A percentile compares a stretch with the other conserved stretches of the same genome.
phyloP scores from a whole-genome alignment of 352 stramenopile species.

The Phytophthora pisi region DNA sequence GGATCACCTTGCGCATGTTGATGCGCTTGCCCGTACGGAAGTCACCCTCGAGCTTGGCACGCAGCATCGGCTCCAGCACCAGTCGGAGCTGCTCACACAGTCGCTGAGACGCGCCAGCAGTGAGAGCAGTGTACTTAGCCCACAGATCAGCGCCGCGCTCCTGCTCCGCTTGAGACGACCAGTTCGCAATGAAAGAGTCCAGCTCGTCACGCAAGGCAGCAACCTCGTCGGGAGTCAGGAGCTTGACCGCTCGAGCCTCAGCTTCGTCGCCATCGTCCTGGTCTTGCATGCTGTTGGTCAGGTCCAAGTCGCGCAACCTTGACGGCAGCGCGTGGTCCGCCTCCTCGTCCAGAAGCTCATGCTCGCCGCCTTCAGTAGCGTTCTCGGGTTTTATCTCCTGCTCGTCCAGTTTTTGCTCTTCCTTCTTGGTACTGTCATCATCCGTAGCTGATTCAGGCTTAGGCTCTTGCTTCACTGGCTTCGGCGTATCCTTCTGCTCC shows the following conservation, averaged over 20 bases:
- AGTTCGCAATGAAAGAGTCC: slow-evolving; percentile 78
- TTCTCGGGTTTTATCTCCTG: slow-evolving; percentile 37
- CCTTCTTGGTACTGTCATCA: slow-evolving; percentile 33
- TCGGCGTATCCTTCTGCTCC: slow-evolving; percentile 36
- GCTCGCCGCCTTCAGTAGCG: slow-evolving; percentile 20
- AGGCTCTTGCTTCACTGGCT: slow-evolving; percentile 38
- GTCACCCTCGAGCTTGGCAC: slow-evolving; percentile 97
- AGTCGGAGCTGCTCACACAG: slow-evolving; percentile 99
- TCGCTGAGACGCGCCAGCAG: slow-evolving; percentile 90
- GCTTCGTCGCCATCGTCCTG: slow-evolving; percentile 45
- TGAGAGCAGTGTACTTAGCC: slow-evolving; percentile 94
- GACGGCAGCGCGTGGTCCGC: slow-evolving; percentile 33
- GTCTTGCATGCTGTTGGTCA: slow-evolving; percentile 37
- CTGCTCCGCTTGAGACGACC: slow-evolving; percentile 53
- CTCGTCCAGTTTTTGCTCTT: slow-evolving; percentile 25
- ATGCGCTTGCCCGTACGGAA: slow-evolving; percentile 99
- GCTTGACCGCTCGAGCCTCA: slow-evolving; percentile 37
- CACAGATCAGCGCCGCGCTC: slow-evolving; percentile 83
- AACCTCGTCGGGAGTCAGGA: slow-evolving; percentile 74
- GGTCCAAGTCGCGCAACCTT: slow-evolving; percentile 44
- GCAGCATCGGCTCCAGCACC: slow-evolving; percentile 98
- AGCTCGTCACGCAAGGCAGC: slow-evolving; percentile 75
- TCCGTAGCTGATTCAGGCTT: slow-evolving; percentile 20
- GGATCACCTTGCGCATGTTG: slow-evolving; percentile 99
- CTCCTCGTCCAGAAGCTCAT: slow-evolving; percentile 48